phyloP scores from a whole-genome alignment of 2,329 filamentous ascomycete genomes.

The Colletotrichum endophyticum region DNA sequence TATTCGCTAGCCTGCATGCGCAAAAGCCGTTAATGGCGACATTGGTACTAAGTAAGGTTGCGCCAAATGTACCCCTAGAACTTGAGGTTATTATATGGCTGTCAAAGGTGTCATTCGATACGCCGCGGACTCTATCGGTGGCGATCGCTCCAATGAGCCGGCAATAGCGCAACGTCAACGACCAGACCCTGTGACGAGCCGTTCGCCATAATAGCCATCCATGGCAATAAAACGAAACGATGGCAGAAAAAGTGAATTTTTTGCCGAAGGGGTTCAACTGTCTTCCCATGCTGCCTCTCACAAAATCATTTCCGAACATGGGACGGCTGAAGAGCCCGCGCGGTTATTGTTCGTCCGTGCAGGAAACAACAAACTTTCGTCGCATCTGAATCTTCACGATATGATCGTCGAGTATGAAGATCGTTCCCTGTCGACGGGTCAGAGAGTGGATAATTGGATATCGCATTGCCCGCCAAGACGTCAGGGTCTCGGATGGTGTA shows the following conservation, averaged over 20 bases:
- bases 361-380: background rate
- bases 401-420: background rate
- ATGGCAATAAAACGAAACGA: background rate
- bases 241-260: background rate
- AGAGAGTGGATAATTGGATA: background rate
- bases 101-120: background rate
- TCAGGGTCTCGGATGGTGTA: background rate
- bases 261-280: background rate
- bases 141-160: background rate
- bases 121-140: background rate
- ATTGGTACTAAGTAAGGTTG: background rate
- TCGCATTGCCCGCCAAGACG: background rate
- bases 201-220: background rate
- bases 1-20: background rate
- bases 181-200: background rate
- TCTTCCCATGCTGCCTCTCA: background rate
- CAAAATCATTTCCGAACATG: background rate
- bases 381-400: background rate
- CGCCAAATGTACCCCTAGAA: background rate
- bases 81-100: background rate
- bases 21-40: background rate
- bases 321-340: background rate
- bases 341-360: background rate
- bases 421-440: background rate
- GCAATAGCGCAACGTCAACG: background rate